These are phyloP conservation scores for Dryadomyces quercus-mongolicae DNA, from an alignment of 2,329 filamentous ascomycete genomes.

Conservation along the genomic window DNA sequence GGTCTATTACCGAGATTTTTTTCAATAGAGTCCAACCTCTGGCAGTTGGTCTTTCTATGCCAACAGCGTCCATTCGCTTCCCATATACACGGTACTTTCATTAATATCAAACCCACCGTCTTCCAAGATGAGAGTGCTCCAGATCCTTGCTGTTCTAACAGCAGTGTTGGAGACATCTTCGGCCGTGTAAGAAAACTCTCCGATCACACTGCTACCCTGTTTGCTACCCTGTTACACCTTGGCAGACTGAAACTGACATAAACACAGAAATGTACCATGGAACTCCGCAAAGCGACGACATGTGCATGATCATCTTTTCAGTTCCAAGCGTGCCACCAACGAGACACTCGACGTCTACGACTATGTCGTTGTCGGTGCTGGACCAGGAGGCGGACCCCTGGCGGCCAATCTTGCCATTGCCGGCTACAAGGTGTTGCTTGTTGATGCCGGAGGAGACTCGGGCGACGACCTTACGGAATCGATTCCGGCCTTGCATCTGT, in stretches of 20 bases:
- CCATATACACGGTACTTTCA: too few species aligned
- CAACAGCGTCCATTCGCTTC: too few species aligned
- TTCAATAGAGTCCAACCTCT: too few species aligned
- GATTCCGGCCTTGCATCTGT: slow-evolving; percentile 14
- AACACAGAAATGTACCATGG: neutral
- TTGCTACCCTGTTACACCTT: neutral
- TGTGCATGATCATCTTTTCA: neutral
- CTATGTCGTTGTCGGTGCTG: slow-evolving; percentile 50
- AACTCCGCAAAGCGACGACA: neutral
- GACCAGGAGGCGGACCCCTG: slow-evolving; percentile 45
- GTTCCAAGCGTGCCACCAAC: slow-evolving; percentile 7
- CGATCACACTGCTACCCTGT: neutral
- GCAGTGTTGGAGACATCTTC: neutral
- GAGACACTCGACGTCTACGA: slow-evolving; percentile 34
- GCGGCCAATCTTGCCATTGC: slow-evolving; percentile 47
- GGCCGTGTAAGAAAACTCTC: neutral
- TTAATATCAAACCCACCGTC: neutral
- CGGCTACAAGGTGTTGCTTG: slow-evolving; percentile 46
- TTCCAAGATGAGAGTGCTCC: neutral
- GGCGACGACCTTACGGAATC: slow-evolving; percentile 18
- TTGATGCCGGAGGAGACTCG: slow-evolving; percentile 44
- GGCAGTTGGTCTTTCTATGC: too few species aligned
- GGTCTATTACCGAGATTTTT: too few species aligned
- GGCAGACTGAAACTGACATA: neutral
- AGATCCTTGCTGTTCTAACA: neutral